A percentile compares a stretch with the other conserved stretches of the same genome.
Conservation (phyloP, 2,329 filamentous ascomycete genomes). For the Colletotrichum graminicola region DNA sequence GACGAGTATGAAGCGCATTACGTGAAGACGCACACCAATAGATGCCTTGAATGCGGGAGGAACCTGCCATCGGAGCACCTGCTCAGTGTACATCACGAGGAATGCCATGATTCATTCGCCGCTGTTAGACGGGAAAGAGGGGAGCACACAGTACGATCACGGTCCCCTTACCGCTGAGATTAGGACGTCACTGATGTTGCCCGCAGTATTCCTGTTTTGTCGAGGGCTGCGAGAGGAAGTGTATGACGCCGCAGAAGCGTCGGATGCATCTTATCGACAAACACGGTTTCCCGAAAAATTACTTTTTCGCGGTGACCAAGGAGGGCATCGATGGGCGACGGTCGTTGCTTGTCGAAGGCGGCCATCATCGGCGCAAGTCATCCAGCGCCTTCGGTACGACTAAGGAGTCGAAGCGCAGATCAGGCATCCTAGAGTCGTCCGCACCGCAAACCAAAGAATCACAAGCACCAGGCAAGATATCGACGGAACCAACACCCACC, state of each 20-base stretch:
- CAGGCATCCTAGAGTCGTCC: constrained; percentile 49
- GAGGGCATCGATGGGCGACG: constrained; percentile 88
- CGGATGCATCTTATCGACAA: constrained; percentile 93
- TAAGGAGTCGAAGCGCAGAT: constrained; percentile 51
- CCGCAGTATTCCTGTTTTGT: constrained; percentile 87
- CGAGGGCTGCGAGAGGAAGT: constrained; percentile 87
- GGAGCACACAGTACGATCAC: constrained; percentile 81
- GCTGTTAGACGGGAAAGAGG: constrained; percentile 80
- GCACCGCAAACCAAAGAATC: constrained; percentile 19
- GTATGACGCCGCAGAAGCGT: constrained; percentile 85
- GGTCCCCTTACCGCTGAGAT: neutral
- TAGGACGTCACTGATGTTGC: constrained; percentile 37
- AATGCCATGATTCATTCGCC: constrained; percentile 87
- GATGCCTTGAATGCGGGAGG: constrained; percentile 85
- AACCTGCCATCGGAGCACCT: constrained; percentile 91
- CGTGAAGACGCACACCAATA: constrained; percentile 81
- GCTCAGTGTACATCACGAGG: constrained; percentile 86
- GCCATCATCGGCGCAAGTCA: constrained; percentile 62
- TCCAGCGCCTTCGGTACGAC: constrained; percentile 52
- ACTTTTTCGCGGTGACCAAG: constrained; percentile 88
- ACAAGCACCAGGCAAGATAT: constrained; percentile 5
- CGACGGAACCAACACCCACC: constrained; percentile 25
- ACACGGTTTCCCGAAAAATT: constrained; percentile 89
- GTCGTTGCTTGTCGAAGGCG: constrained; percentile 78
- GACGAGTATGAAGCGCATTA: constrained; percentile 92